Percentiles rank a stretch among this genome's conserved stretches.
Evolutionary conservation across 305 asterid species (phyloP).

Genomic region (Fraxinus platypoda): DNA sequence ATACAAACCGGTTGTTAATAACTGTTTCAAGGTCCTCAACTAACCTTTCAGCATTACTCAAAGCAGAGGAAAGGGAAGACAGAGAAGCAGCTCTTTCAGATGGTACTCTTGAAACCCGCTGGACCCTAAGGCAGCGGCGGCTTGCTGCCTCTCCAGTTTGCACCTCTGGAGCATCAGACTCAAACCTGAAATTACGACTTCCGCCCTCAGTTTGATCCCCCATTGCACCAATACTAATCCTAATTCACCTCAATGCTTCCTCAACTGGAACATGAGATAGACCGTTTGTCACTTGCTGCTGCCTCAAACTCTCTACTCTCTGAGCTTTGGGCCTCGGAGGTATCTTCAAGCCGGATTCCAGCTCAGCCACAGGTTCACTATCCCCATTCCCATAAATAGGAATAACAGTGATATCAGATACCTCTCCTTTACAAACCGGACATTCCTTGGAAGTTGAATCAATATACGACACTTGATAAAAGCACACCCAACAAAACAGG

Average conservation of each 20-base stretch:
- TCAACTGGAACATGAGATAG: constrained; percentile 70
- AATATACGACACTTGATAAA: constrained; percentile 65
- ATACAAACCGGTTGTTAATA: constrained; percentile 39
- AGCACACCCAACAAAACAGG: constrained; percentile 91
- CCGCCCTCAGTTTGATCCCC: constrained; percentile 40
- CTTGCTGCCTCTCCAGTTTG: constrained; percentile 30
- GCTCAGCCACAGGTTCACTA: constrained; percentile 32
- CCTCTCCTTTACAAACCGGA: constrained; percentile 91
- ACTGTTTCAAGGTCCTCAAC: constrained; percentile 67
- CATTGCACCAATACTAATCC: constrained; percentile 67
- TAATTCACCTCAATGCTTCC: constrained; percentile 79
- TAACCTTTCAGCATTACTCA: constrained; percentile 67
- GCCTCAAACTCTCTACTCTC: constrained; percentile 77
- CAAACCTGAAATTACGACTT: neutral
- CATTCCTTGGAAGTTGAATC: constrained; percentile 76
- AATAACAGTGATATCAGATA: constrained; percentile 50
- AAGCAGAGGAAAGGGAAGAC: constrained; percentile 45
- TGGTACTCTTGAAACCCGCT: constrained; percentile 63
- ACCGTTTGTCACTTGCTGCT: constrained; percentile 55
- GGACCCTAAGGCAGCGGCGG: constrained; percentile 43
- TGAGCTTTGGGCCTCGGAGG: constrained; percentile 88
- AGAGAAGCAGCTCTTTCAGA: constrained; percentile 84
- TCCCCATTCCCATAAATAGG: constrained; percentile 88
- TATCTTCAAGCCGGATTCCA: constrained; percentile 50
- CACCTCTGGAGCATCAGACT: constrained; percentile 28